Conservation (phyloP, 495 filamentous ascomycete species). For the Haplographium delicatum region DNA sequence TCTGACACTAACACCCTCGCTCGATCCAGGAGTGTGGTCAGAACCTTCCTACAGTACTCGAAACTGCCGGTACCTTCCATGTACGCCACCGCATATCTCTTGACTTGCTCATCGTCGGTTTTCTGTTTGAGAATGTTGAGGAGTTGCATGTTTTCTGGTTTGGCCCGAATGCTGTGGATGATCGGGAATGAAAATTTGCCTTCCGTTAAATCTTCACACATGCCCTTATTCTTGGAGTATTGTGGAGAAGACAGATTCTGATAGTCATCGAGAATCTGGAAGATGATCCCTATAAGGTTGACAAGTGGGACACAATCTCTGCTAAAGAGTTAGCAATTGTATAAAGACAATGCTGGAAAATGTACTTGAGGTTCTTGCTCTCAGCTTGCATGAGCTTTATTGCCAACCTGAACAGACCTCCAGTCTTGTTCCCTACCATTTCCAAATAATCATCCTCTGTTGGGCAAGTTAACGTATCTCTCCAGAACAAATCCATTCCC, state of each 20-base stretch:
- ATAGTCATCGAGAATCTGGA: slow-evolving; percentile 97
- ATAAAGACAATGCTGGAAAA: slow-evolving; percentile 1
- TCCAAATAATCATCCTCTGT: slow-evolving; percentile 96
- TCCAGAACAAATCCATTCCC: slow-evolving; percentile 97
- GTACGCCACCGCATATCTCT: slow-evolving; percentile 84
- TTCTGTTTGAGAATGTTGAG: slow-evolving; percentile 91
- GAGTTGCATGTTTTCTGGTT: slow-evolving; percentile 74
- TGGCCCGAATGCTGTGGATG: slow-evolving; percentile 85
- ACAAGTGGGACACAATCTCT: slow-evolving; percentile 80
- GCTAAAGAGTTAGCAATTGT: slow-evolving; percentile 1
- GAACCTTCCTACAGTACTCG: slow-evolving; percentile 69
- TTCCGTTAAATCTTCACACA: slow-evolving; percentile 95
- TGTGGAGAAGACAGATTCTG: slow-evolving; percentile 69
- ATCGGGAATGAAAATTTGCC: slow-evolving; percentile 98
- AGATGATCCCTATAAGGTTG: slow-evolving; percentile 86
- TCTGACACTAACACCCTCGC: slow-evolving; percentile 62
- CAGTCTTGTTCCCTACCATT: slow-evolving; percentile 98
- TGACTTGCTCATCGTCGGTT: slow-evolving; percentile 80
- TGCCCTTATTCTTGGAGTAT: slow-evolving; percentile 86
- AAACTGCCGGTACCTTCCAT: slow-evolving; percentile 90
- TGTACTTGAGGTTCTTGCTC: slow-evolving; percentile 52
- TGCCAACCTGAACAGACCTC: slow-evolving; percentile 88
- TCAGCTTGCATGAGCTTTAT: slow-evolving; percentile 97
- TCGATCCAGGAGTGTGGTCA: slow-evolving; percentile 59
- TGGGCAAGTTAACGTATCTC: slow-evolving; percentile 88